phyloP scores from a whole-genome alignment of 2,329 filamentous ascomycete species.

The Cytospora piceicola region DNA sequence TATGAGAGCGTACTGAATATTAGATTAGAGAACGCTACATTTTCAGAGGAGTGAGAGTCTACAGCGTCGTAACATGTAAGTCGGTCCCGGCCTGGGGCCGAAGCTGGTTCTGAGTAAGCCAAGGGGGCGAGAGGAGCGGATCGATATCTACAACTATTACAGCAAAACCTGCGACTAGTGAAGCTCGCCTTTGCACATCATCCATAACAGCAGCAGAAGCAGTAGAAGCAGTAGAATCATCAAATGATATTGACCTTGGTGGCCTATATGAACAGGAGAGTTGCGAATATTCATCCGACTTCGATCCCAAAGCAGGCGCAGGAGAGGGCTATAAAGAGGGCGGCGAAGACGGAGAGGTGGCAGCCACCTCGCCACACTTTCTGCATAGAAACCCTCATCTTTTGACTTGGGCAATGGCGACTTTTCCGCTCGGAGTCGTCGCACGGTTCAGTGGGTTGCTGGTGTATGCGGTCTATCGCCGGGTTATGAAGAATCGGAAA shows the following conservation, averaged over 20 bases:
- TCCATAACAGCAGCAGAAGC: slow-evolving; percentile 6
- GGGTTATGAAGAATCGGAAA: background rate
- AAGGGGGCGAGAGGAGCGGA: background rate
- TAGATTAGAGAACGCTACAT: no score
- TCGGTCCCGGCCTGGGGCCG: slow-evolving; percentile 1
- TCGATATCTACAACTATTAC: slow-evolving; percentile 5
- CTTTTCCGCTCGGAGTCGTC: slow-evolving; percentile 5
- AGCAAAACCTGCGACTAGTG: background rate
- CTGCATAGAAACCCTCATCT: slow-evolving; percentile 6
- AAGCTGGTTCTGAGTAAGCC: slow-evolving; percentile 4
- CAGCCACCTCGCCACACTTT: slow-evolving; percentile 2
- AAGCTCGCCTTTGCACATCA: background rate
- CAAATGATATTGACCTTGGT: background rate
- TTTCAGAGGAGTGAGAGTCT: slow-evolving; percentile 1
- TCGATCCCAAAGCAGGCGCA: slow-evolving; percentile 1
- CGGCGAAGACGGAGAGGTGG: background rate
- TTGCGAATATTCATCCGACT: background rate
- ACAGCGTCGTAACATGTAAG: background rate
- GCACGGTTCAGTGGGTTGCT: background rate
- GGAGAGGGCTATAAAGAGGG: slow-evolving; percentile 1
- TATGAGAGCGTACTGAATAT: no score
- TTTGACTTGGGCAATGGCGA: slow-evolving; percentile 1
- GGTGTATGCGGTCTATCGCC: background rate
- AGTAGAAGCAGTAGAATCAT: slow-evolving; percentile 1
- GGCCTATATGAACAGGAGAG: background rate